These are phyloP conservation scores for Rugonectria rugulosa DNA, from an alignment of 2,329 filamentous ascomycete genomes.

Conservation along the genomic window DNA sequence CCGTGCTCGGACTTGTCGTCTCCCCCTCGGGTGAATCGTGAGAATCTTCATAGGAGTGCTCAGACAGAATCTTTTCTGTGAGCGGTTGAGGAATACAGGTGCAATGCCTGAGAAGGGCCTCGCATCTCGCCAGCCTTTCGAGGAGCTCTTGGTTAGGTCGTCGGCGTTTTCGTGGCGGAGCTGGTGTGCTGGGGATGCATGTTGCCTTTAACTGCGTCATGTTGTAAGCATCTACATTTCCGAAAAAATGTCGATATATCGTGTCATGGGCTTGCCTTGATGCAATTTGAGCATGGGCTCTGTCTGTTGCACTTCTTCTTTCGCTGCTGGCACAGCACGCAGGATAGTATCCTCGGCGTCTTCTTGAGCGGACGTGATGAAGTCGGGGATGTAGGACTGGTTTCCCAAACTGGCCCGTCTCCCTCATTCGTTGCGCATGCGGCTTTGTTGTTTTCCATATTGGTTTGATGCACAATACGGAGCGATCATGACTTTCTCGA, in stretches of 20 bases:
- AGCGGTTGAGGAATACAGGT: constrained; percentile 31
- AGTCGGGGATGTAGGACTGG: constrained; percentile 18
- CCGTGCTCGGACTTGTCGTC: constrained; percentile 12
- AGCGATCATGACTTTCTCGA: neutral
- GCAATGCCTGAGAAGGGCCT: constrained; percentile 37
- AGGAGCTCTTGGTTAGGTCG: constrained; percentile 40
- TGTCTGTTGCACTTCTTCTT: constrained; percentile 46
- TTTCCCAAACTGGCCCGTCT: constrained; percentile 8
- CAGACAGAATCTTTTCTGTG: constrained; percentile 19
- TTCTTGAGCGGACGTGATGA: constrained; percentile 26
- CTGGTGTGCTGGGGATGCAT: constrained; percentile 37
- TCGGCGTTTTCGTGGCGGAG: constrained; percentile 40
- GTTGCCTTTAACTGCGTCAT: constrained; percentile 29
- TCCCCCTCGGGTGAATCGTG: constrained; percentile 19
- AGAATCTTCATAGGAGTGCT: constrained; percentile 17
- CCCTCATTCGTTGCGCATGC: neutral
- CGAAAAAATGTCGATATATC: no score
- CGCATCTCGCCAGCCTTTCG: constrained; percentile 36
- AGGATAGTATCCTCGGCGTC: constrained; percentile 29
- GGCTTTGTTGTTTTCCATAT: constrained; percentile 2
- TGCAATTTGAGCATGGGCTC: constrained; percentile 42
- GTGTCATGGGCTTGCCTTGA: constrained; percentile 29
- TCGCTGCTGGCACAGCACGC: constrained; percentile 42
- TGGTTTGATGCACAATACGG: neutral
- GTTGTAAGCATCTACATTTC: neutral